Conservation (phyloP, 768 basidiomycete genomes). For the Tephrocybe sp. region DNA sequence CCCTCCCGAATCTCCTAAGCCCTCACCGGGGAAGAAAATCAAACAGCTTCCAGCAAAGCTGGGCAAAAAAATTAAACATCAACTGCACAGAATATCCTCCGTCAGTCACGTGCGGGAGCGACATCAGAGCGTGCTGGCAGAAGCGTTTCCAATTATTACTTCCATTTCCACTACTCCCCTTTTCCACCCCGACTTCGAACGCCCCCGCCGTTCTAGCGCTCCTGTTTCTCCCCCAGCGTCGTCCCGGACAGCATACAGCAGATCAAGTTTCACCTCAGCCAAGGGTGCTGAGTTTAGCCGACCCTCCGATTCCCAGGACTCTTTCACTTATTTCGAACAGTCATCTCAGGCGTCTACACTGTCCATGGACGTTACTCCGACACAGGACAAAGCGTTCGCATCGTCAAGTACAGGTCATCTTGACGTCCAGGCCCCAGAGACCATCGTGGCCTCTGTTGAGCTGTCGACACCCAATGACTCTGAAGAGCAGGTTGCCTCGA, state of each 20-base stretch:
- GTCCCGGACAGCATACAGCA: conserved; percentile 15
- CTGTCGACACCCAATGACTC: background rate
- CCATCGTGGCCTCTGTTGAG: conserved; percentile 4
- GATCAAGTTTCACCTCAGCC: conserved; percentile 12
- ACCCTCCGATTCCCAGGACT: conserved; percentile 10
- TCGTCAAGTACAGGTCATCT: background rate
- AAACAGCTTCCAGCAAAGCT: conserved; percentile 21
- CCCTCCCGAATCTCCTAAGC: conserved; percentile 10
- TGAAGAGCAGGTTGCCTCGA: background rate
- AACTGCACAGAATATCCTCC: conserved; percentile 12
- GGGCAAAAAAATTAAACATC: conserved; percentile 21
- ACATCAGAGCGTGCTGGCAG: conserved; percentile 14
- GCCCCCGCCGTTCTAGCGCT: conserved; percentile 18
- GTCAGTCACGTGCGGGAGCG: conserved; percentile 22
- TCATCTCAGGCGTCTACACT: conserved; percentile 8
- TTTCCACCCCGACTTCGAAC: conserved; percentile 37
- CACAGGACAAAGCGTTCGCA: background rate
- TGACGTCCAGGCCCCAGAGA: background rate
- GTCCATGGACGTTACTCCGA: conserved; percentile 5
- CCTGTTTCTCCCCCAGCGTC: conserved; percentile 13
- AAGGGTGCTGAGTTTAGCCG: conserved; percentile 4
- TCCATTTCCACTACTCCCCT: conserved; percentile 32
- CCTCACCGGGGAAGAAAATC: conserved; percentile 16
- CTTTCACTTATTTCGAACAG: background rate
- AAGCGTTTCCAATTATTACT: conserved; percentile 22